These are phyloP conservation scores for Microthlaspi erraticum DNA, from an alignment of 345 rosid genomes.

Conservation along the genomic window DNA sequence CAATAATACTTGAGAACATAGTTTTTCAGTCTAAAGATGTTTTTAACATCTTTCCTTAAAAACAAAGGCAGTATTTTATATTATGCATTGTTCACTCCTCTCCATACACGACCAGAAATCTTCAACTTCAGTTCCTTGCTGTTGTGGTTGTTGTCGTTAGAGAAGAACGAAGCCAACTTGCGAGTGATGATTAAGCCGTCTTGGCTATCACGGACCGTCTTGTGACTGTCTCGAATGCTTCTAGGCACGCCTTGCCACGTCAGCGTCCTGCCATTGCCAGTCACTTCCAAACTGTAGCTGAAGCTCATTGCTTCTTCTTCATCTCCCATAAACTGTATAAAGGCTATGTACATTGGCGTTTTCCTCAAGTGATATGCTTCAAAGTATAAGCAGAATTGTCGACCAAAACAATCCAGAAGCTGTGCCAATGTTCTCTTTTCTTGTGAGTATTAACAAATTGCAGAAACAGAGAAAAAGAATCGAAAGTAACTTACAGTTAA, in stretches of 20 bases:
- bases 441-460: constrained; percentile 3
- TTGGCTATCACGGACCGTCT: constrained; percentile 49
- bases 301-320: constrained; percentile 52
- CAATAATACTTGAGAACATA: too few relatives aligned
- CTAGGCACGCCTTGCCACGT: constrained; percentile 51
- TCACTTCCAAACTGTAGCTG: constrained; percentile 49
- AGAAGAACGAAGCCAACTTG: constrained; percentile 52
- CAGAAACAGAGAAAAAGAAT: constrained; percentile 2
- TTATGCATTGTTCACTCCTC: constrained; percentile 9
- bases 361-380: constrained; percentile 48
- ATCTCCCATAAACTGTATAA: constrained; percentile 53
- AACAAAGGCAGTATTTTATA: too few relatives aligned
- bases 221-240: constrained; percentile 48
- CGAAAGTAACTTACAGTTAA: constrained; percentile 57
- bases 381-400: constrained; percentile 49
- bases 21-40: too few relatives aligned
- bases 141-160: constrained; percentile 38
- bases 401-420: constrained; percentile 50
- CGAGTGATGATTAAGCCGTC: constrained; percentile 55
- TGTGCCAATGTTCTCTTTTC: constrained; percentile 8
- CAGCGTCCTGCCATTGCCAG: constrained; percentile 49
- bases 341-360: constrained; percentile 50
- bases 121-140: constrained; percentile 57
- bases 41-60: too few relatives aligned
- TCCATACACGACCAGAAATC: constrained; percentile 63